Base-by-base conservation (phyloP, 495 filamentous ascomycete genomes). In the Chaetomium tenue region DNA sequence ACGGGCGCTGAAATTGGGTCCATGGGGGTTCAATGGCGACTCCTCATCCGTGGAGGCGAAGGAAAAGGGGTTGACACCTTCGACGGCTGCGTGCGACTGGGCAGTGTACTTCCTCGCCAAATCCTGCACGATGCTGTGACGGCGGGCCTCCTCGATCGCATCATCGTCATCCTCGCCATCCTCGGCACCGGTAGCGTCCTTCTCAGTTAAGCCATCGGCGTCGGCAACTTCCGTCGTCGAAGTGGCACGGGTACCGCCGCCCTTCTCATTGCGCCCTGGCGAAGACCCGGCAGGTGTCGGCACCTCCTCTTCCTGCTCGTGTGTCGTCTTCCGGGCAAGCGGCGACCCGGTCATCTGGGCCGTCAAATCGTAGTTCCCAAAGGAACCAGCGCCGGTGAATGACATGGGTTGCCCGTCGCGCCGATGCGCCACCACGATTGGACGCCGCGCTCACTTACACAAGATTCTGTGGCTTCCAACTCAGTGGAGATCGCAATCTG, bases 1-100 rank as follows among this genome's bases (percentile, higher is more conserved):
- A 25, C 76, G 75, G 50, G 77, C 74, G 62, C 74, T 80, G 72
- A 88, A 88, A 46, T 84, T 77, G 30, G 73, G 71, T 28, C 80
- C 81, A 50, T 75, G 70, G 33, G 85, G 85, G 66, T 88, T 83
- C 40, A 83, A 58, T 0, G 79, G 77, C 48, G 80, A 82, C 53
- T 78, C 63, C 61, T 77, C 71, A 18, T 73, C 75, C 39, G 65
- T 53, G 3, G 69, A 67, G 9, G 63, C 67, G 50, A 75, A 70
- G 25, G 72, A 44, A 65, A 77, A 81, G 25, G 74, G 69, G 65
- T 78, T 79, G 12, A 58, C 58, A 53, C 77, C 75, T 9, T 65
- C 20, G 6, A 26, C 25, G 23, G 47, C 64, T 33, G 69, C 72
- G 3, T 77, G 70, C n/a, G 80, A 82, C 58, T 77, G 78, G 15